A percentile compares a stretch with the other conserved stretches of the same genome.
Conservation (phyloP, 176 grass and related monocot genomes). For the Oryza meridionalis region DNA sequence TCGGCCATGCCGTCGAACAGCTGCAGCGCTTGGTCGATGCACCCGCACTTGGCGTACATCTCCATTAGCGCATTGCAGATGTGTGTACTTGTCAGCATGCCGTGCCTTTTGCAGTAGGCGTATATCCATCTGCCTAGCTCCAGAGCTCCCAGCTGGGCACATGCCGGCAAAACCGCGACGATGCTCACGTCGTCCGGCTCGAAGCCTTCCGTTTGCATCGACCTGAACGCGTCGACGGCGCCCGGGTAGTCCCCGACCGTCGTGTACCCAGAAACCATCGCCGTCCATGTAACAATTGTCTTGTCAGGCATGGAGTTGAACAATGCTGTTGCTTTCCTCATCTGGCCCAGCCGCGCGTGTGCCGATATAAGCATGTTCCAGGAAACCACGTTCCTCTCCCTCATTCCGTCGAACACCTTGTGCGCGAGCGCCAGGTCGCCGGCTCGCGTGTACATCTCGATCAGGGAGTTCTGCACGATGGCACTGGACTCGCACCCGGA, state of each 20-base stretch:
- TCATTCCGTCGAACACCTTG: constrained; percentile 64
- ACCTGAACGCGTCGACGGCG: constrained; percentile 46
- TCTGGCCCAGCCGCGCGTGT: constrained; percentile 51
- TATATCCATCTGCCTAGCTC: constrained; percentile 69
- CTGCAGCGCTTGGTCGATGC: constrained; percentile 54
- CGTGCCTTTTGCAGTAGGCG: constrained; percentile 54
- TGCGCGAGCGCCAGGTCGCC: constrained; percentile 39
- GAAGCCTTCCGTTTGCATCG: constrained; percentile 63
- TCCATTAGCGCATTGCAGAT: constrained; percentile 66
- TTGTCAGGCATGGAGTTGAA: constrained; percentile 59
- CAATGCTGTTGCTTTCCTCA: constrained; percentile 47
- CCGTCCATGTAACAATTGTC: constrained; percentile 69
- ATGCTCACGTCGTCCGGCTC: constrained; percentile 63
- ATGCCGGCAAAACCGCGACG: constrained; percentile 63
- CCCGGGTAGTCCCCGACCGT: constrained; percentile 29
- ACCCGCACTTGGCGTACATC: constrained; percentile 73
- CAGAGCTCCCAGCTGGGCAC: constrained; percentile 62
- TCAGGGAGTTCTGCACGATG: constrained; percentile 65
- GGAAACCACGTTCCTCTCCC: constrained; percentile 47
- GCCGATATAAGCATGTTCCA: constrained; percentile 79
- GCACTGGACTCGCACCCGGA: constrained; percentile 48
- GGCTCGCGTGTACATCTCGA: constrained; percentile 59
- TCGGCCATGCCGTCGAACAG: constrained; percentile 48
- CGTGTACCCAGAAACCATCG: constrained; percentile 61
- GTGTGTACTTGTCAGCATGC: constrained; percentile 45